These are phyloP conservation scores for Crotalaria pallida DNA, from an alignment of 306 rosid species.

Conservation along the genomic window DNA sequence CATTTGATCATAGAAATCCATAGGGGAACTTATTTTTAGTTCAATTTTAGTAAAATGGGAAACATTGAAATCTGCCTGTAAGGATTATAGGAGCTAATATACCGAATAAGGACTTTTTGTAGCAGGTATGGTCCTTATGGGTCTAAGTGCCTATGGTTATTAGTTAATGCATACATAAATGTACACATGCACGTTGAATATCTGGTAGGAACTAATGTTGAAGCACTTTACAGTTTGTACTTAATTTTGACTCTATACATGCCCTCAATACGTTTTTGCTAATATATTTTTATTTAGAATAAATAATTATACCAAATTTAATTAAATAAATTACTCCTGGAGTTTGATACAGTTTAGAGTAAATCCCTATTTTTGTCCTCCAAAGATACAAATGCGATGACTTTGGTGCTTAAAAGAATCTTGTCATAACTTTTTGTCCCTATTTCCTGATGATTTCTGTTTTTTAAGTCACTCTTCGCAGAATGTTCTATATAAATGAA, in stretches of 20 bases:
- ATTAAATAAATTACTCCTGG: background rate
- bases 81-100: background rate
- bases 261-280: background rate
- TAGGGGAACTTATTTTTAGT: background rate
- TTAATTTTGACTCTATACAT: background rate
- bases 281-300: background rate
- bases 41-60: conserved; percentile 1
- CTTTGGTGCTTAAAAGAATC: background rate
- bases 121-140: background rate
- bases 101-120: background rate
- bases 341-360: background rate
- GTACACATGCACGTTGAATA: background rate
- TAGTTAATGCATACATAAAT: background rate
- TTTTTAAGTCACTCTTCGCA: background rate
- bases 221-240: background rate
- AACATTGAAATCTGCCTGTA: conserved; percentile 2
- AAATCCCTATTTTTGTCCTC: background rate
- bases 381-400: background rate
- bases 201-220: background rate
- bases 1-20: conserved; percentile 6
- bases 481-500: background rate
- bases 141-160: background rate
- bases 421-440: background rate
- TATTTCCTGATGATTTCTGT: background rate
- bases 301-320: background rate